Evolutionary conservation across 768 basidiomycete species (phyloP), one percentile per base, ranked within the genome.

Genomic region (Hygrophoropsis aurantiaca): DNA sequence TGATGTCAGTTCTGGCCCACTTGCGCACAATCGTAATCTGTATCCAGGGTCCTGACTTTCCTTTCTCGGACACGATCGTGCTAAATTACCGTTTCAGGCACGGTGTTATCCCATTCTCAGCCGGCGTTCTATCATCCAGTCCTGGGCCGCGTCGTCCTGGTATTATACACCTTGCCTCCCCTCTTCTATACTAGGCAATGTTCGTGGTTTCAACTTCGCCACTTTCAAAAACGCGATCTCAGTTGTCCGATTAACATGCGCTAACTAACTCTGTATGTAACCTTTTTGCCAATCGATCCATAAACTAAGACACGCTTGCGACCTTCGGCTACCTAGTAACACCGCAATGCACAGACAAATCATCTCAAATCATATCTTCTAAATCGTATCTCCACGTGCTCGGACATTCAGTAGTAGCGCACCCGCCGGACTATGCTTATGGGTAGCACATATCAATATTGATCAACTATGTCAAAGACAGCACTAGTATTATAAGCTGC

Each of bases 11-110:
- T 56, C 54, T 52, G 53, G 33, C 40, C 54, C 53, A 61, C 57
- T 62, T 50, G 49, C 50, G 42, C 50, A 55, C 49, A 61, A 27
- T 15, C 41, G 47, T 49, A 44, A 35, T 46, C 49, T 60, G 63
- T 62, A 44, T 65, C 63, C 54, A 67, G 63, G 65, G 63, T 65
- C 60, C 62, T 52, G 53, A 54, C 53, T 52, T 60, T 46, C 60
- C 37, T 23, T 21, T 25, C 23, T 40, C 15, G 39, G 39, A 18
- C 39, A 21, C 2, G 40, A 34, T 34, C 16, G 36, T 42, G 44
- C 53, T 53, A 57, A 61, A 59, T 59, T 56, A 49, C 58, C 58
- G 59, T 61, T 25, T 18, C 44, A 62, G 60, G 58, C 46, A 62
- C 61, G 38, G 39, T 44, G 47, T 53, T 51, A 45, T 57, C 39